phyloP scores from a whole-genome alignment of 352 stramenopile species.

The Pythium aristosporum region DNA sequence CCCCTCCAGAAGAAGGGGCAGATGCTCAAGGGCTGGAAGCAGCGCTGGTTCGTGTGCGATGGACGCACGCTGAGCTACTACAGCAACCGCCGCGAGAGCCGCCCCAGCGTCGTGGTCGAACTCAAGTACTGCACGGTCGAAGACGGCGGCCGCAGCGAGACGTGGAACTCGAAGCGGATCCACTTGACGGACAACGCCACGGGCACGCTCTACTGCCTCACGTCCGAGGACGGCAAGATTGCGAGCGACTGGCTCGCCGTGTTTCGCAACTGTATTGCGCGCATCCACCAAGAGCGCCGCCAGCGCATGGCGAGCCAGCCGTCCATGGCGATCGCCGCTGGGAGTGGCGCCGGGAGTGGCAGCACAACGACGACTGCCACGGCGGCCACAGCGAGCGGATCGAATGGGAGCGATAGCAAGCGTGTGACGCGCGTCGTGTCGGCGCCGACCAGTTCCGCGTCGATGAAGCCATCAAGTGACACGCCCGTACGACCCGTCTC shows the following conservation, averaged over 20 bases:
- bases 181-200: conserved; percentile 74
- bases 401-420: conserved; percentile 11
- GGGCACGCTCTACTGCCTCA: conserved; percentile 83
- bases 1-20: conserved; percentile 86
- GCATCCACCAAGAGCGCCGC: conserved; percentile 37
- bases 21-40: conserved; percentile 79
- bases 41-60: conserved; percentile 85
- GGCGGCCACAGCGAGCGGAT: conserved; percentile 8
- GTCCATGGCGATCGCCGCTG: background rate
- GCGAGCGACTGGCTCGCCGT: conserved; percentile 78
- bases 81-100: conserved; percentile 75
- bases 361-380: background rate
- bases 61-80: conserved; percentile 80
- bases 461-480: background rate
- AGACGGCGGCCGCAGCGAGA: conserved; percentile 79
- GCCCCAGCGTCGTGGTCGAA: conserved; percentile 78
- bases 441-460: conserved; percentile 5
- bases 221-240: conserved; percentile 62
- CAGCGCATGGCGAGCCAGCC: conserved; percentile 15
- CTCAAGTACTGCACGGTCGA: conserved; percentile 79
- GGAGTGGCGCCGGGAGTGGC: background rate
- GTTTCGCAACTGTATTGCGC: conserved; percentile 55
- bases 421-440: conserved; percentile 19
- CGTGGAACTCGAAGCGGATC: conserved; percentile 84
- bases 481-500: conserved; percentile 9